Percentiles rank a stretch among this genome's conserved stretches.
phyloP scores from a whole-genome alignment of 495 filamentous ascomycete species.

The Xylaria cubensis region DNA sequence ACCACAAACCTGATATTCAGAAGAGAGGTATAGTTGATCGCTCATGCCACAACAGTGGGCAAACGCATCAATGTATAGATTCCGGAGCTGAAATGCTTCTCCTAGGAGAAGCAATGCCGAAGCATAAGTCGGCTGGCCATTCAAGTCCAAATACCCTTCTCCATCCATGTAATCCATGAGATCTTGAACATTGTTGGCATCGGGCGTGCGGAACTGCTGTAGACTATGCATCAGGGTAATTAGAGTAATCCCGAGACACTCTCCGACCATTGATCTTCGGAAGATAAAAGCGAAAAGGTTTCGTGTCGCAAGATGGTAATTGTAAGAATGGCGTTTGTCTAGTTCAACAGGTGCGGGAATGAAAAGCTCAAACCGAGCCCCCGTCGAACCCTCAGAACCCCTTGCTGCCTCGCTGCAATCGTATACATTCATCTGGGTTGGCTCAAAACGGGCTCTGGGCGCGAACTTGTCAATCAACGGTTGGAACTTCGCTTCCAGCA shows the following conservation, averaged over 20 bases:
- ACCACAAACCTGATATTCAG: conserved; percentile 63
- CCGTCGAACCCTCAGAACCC: neutral
- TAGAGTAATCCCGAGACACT: conserved; percentile 61
- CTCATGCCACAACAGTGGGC: conserved; percentile 73
- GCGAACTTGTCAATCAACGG: conserved; percentile 60
- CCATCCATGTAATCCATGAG: conserved; percentile 63
- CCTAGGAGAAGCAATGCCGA: conserved; percentile 65
- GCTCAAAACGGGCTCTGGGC: conserved; percentile 31
- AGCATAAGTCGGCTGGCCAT: conserved; percentile 64
- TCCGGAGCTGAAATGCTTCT: conserved; percentile 61
- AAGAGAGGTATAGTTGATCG: conserved; percentile 54
- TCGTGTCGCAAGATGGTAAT: conserved; percentile 67
- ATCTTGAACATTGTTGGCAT: conserved; percentile 57
- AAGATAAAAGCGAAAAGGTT: conserved; percentile 74
- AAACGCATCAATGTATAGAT: conserved; percentile 69
- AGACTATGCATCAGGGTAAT: conserved; percentile 64
- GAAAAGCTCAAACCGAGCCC: conserved; percentile 60
- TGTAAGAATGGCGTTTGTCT: conserved; percentile 56
- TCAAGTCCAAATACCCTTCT: conserved; percentile 67
- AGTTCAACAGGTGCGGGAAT: conserved; percentile 62
- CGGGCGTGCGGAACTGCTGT: conserved; percentile 56
- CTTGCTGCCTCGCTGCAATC: conserved; percentile 22
- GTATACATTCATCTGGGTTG: neutral
- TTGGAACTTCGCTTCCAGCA: conserved; percentile 58
- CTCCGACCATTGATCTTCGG: conserved; percentile 65